Base-by-base conservation (phyloP, 768 basidiomycete genomes). In the Tricholoma saponaceum region DNA sequence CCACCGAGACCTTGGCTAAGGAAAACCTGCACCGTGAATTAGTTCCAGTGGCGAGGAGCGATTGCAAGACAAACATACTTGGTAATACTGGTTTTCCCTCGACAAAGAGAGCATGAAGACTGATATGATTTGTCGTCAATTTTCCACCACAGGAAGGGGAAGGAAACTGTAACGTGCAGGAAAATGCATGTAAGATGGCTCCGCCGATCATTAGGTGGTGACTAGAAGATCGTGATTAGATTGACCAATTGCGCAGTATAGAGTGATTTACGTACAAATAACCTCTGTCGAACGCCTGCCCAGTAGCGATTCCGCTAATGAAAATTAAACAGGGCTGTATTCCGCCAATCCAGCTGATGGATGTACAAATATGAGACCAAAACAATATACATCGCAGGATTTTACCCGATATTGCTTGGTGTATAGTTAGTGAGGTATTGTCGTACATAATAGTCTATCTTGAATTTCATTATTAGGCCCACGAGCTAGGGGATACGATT, bases 251-350 rank as follows among this genome's bases (percentile, higher is more conserved):
- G n/a, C n/a, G n/a, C n/a, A n/a, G 39, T 18, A 41, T 7, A 18
- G 9, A 5, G 16, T 4, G n/a, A 41, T 41, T 5, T 5, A 41
- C 39, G 4, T 13, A 79, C 78, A 78, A 81, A 59, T 81, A 79
- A 41, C 83, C 83, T 41, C 72, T 74, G 54, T 84, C 83, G 62
- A 83, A 82, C 6, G 76, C 55, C 32, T 71, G 67, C n/a, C 83
- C 83, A 4, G 76, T 72, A 37, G 79, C 50, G 41, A 80, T 70
- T 1, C 82, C 82, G 28, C 74, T 68, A 4, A 74, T 70, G 55
- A 83, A 78, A 7, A 78, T 74, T 20, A 84, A 64, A 57, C 78
- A 79, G 16, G 80, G 70, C 59, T 86, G 83, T 0, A 73, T 65
- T 3, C 82, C 81, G 6, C 83, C 84, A 39, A 85, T 77, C 76